A percentile compares a stretch with the other conserved stretches of the same genome.
These are phyloP conservation scores for Emericellopsis cladophorae DNA, from an alignment of 2,329 filamentous ascomycete species.

Conservation along the genomic window DNA sequence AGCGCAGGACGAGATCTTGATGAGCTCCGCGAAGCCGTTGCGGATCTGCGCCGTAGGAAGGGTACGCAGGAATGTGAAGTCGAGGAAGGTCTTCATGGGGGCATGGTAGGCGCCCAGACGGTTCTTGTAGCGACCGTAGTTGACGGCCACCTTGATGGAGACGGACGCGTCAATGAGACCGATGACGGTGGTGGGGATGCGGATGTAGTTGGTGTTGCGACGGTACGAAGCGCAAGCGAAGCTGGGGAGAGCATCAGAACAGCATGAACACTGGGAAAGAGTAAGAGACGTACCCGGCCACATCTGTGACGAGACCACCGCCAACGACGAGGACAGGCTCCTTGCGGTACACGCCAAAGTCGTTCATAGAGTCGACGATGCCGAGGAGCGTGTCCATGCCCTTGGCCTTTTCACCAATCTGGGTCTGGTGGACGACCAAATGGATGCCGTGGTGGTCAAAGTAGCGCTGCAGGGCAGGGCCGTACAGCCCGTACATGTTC, in stretches of 20 bases:
- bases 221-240: constrained; percentile 62
- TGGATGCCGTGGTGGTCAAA: constrained; percentile 51
- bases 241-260: no score
- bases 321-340: constrained; percentile 55
- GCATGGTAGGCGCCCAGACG: constrained; percentile 62
- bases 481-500: constrained; percentile 60
- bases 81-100: constrained; percentile 58
- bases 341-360: constrained; percentile 59
- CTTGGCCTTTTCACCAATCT: constrained; percentile 66
- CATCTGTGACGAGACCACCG: constrained; percentile 59
- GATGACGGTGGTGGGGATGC: constrained; percentile 62
- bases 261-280: no score
- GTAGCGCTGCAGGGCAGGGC: constrained; percentile 51
- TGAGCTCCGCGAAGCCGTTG: constrained; percentile 63
- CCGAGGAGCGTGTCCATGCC: constrained; percentile 55
- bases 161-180: constrained; percentile 65
- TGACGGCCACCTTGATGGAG: constrained; percentile 67
- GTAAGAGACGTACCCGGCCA: constrained; percentile 49
- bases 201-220: constrained; percentile 61
- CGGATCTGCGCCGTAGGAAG: constrained; percentile 55
- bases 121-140: constrained; percentile 68
- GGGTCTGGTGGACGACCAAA: constrained; percentile 57
- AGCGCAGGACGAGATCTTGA: constrained; percentile 64
- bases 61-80: constrained; percentile 60
- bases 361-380: constrained; percentile 63